Base-by-base conservation (phyloP, 805 yeast species). In the Kodamaea restingae region DNA sequence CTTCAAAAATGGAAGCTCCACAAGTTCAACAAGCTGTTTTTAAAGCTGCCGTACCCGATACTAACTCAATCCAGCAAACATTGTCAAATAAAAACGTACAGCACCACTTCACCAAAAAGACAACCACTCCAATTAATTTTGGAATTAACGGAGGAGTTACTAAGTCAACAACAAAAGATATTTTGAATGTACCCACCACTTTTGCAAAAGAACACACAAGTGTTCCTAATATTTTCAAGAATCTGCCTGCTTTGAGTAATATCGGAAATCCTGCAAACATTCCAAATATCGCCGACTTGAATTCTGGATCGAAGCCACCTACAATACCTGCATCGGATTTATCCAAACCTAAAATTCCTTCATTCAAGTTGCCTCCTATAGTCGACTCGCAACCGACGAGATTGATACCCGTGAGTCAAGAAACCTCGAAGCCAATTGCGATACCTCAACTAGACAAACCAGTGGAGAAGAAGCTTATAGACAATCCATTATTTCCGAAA, bases 401-500 rank as follows among this genome's bases (percentile, higher is more conserved):
- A 20, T 8, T 20, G 8, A 20, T 8, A 20, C 7, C 22, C 8
- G 22, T 20, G n/a, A 25, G 31, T 5, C 17, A 14, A 12, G 15
- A 27, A 20, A 5, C 8, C 8, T 17, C 31, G 4, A 27, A 14
- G 31, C 17, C 17, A 14, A 27, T 12, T 10, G 12, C 12, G 17
- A 7, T 14, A n/a, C 31, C 31, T 10, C 6, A 27, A 27, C 17
- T 15, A 14, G 31, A 11, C 5, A 14, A 27, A 12, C 18, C 17
- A 14, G 31, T 10, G 22, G 8, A 20, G 22, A 20, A 46, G 18
- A 59, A 47, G 28, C 43, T 67, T 4, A 37, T 43, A 2, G 64
- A 66, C 9, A 41, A 47, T 10, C 49, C 58, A 1, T 37, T 36
- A 3, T 73, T 59, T 40, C 22, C 46, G 0, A 17, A 35, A 15